Evolutionary conservation across 768 basidiomycete genomes (phyloP).

Genomic region (Serendipita indica): DNA sequence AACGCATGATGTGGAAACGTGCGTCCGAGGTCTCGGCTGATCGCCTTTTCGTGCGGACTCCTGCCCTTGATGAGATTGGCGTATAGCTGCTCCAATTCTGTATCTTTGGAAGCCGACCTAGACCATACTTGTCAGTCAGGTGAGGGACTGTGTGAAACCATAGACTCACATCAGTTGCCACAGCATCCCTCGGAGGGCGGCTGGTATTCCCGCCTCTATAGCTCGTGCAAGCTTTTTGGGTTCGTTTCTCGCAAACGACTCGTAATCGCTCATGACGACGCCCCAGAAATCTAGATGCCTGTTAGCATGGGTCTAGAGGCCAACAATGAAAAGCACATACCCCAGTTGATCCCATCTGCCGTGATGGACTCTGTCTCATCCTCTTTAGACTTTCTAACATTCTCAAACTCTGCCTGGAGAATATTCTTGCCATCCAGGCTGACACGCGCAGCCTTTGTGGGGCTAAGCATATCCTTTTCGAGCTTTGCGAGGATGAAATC

Average conservation of each 20-base stretch:
- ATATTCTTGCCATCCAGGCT: conserved; percentile 53
- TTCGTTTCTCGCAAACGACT: conserved; percentile 63
- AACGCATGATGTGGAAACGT: conserved; percentile 96
- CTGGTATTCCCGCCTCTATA: conserved; percentile 85
- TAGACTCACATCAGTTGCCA: conserved; percentile 79
- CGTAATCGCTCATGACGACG: conserved; percentile 85
- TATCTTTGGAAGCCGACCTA: conserved; percentile 90
- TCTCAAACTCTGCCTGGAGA: conserved; percentile 62
- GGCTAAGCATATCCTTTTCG: conserved; percentile 12
- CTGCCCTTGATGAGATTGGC: conserved; percentile 63
- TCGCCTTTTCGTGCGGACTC: conserved; percentile 87
- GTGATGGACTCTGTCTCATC: conserved; percentile 23
- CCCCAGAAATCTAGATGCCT: conserved; percentile 75
- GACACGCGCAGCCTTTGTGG: conserved; percentile 25
- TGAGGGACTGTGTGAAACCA: neutral
- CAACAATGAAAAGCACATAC: conserved; percentile 27
- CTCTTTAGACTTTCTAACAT: conserved; percentile 41
- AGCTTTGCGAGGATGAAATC: conserved; percentile 17
- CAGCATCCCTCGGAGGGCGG: conserved; percentile 80
- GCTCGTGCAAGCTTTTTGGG: conserved; percentile 72
- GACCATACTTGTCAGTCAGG: conserved; percentile 9
- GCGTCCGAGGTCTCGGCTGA: conserved; percentile 79
- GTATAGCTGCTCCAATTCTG: conserved; percentile 70
- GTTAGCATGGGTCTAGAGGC: conserved; percentile 3
- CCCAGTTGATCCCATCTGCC: conserved; percentile 57